Percentiles rank a stretch among this genome's conserved stretches.
phyloP scores from a whole-genome alignment of 2,329 filamentous ascomycete species.

The Penicillium polonicum region DNA sequence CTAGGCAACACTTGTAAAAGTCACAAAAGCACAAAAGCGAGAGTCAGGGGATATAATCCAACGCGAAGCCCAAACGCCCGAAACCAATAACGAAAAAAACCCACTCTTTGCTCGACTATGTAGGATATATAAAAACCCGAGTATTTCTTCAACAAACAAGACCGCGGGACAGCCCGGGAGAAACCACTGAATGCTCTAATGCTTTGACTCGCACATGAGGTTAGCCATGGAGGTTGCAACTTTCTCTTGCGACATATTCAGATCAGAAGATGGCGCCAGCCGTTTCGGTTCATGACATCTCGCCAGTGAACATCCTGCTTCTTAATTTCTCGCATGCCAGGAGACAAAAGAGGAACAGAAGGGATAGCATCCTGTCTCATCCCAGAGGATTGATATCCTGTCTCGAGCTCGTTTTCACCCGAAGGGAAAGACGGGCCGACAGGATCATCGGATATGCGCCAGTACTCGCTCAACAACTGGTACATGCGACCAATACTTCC shows the following conservation, averaged over 20 bases:
- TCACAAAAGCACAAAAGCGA: neutral
- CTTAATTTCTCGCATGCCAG: constrained; percentile 24
- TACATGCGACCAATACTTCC: constrained; percentile 85
- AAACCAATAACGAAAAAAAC: neutral
- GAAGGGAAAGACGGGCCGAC: neutral
- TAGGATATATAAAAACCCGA: neutral
- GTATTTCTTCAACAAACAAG: neutral
- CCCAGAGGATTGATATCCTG: neutral
- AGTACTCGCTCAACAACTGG: constrained; percentile 76
- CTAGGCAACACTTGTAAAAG: neutral
- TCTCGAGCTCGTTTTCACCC: neutral
- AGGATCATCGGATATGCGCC: constrained; percentile 69
- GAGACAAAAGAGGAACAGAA: constrained; percentile 4
- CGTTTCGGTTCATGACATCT: constrained; percentile 86
- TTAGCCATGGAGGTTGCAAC: neutral
- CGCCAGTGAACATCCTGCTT: constrained; percentile 82
- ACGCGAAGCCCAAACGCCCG: neutral
- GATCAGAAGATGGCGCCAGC: constrained; percentile 91
- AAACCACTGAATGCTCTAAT: neutral
- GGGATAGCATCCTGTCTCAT: neutral
- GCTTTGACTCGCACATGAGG: neutral
- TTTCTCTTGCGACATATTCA: constrained; percentile 41
- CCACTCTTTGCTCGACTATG: neutral
- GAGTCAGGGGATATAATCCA: neutral
- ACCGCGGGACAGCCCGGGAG: neutral